Base-by-base conservation (phyloP, 1,284 basidiomycete genomes). In the Rugiboletus extremiorientalis region DNA sequence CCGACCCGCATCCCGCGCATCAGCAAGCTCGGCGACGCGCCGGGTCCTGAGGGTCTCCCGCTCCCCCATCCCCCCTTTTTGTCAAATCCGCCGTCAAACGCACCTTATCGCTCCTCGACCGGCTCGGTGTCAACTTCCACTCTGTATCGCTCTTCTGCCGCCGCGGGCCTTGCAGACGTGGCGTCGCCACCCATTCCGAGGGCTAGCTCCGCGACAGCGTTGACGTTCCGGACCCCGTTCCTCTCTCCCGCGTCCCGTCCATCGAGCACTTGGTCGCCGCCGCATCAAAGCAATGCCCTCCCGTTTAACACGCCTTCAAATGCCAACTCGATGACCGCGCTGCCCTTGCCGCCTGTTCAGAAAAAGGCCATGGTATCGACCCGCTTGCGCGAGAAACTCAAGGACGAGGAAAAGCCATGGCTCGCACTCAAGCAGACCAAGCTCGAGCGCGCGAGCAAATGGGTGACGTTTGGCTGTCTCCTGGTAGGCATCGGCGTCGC, bases 231-330 rank as follows among this genome's bases (percentile, higher is more conserved):
- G 27, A 74, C 82, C 0, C 84, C 87, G 0, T 88, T 88, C 74
- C 79, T 89, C 50, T 81, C 84, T 10, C 87, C 87, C 1, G 79
- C 85, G 8, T 85, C 84, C 5, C 79, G 87, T 25, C 86, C 85
- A 1, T 85, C 82, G 1, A 77, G 79, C 18, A 60, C 85, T 0
- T 88, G 86, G 87, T 75, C 80, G 0, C 86, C 83, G 8, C 84
- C 84, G 16, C 20, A 55, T 1, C 49, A 46, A 8, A 38, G 37
- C 54, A 63, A 59, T 30, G 28, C 23, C 0, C 45, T 69, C 20
- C 72, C 76, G 3, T 78, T 60, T 60, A 62, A 44, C 53, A 59
- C 51, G 42, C 67, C 72, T 23, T 71, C 76, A 15, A 70, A 69
- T 43, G 67, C 69, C 46, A 74, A 74, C 45, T 72, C 72, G 28